phyloP scores from a whole-genome alignment of 2,329 filamentous ascomycete genomes.

The Ophiostoma himal-ulmi region DNA sequence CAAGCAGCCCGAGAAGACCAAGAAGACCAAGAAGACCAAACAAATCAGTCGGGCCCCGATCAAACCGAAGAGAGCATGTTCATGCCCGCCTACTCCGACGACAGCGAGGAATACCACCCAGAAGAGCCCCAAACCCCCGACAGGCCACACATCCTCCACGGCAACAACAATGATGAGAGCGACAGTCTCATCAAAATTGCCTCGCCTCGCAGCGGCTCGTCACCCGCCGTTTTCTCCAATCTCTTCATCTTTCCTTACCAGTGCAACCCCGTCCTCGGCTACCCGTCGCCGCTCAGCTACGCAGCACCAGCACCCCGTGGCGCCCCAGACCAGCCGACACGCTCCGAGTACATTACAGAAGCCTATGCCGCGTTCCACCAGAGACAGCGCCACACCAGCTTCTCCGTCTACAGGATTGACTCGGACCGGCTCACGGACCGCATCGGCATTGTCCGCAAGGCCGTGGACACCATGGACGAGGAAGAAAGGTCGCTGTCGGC shows the following conservation, averaged over 20 bases:
- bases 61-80: background rate
- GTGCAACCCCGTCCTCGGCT: background rate
- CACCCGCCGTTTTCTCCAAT: background rate
- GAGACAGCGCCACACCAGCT: background rate
- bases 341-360: slow-evolving; percentile 17
- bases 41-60: background rate
- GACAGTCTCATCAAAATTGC: background rate
- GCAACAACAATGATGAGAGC: background rate
- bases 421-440: background rate
- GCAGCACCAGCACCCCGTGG: no score
- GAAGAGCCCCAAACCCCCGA: background rate
- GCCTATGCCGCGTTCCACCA: background rate
- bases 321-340: background rate
- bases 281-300: background rate
- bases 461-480: background rate
- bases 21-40: no score
- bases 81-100: background rate
- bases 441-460: background rate
- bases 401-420: background rate
- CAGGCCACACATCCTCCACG: background rate
- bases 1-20: background rate
- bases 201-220: background rate
- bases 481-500: background rate
- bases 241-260: background rate
- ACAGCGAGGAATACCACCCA: background rate